Percentiles rank a stretch among this genome's conserved stretches.
These are phyloP conservation scores for Silene conica DNA, from an alignment of 148 eudicot genomes.

Conservation along the genomic window DNA sequence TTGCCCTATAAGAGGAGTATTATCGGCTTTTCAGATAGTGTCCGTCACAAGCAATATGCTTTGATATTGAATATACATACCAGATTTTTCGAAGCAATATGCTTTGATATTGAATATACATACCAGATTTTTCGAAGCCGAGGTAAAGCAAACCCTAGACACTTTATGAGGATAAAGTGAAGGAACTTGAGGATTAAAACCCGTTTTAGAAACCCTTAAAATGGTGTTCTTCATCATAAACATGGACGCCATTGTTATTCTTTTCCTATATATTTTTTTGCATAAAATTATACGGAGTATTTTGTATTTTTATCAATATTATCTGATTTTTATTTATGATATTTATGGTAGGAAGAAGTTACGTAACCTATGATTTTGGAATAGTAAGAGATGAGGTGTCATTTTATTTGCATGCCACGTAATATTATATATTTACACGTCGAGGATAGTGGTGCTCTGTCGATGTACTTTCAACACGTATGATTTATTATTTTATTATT, in stretches of 20 bases:
- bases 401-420: slow-evolving; percentile 30
- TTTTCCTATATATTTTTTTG: too few species aligned
- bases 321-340: not conserved
- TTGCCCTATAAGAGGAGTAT: too few species aligned
- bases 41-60: too few species aligned
- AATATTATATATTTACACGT: slow-evolving; percentile 14
- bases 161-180: slow-evolving; percentile 33
- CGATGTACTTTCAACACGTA: slow-evolving; percentile 16
- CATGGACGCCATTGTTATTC: slow-evolving; percentile 43
- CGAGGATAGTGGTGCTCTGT: not conserved
- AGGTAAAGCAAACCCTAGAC: slow-evolving; percentile 56
- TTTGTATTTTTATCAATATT: too few species aligned
- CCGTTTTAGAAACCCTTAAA: slow-evolving; percentile 36
- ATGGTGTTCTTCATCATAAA: slow-evolving; percentile 36
- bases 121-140: slow-evolving; percentile 40
- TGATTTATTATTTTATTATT: not conserved
- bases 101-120: not conserved
- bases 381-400: slow-evolving; percentile 26
- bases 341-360: not conserved
- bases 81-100: too few species aligned
- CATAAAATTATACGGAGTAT: too few species aligned
- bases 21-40: too few species aligned
- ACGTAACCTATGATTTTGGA: not conserved
- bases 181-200: slow-evolving; percentile 25
- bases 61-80: too few species aligned